Conservation (phyloP, 345 rosid genomes). For the Noccaea caerulescens region DNA sequence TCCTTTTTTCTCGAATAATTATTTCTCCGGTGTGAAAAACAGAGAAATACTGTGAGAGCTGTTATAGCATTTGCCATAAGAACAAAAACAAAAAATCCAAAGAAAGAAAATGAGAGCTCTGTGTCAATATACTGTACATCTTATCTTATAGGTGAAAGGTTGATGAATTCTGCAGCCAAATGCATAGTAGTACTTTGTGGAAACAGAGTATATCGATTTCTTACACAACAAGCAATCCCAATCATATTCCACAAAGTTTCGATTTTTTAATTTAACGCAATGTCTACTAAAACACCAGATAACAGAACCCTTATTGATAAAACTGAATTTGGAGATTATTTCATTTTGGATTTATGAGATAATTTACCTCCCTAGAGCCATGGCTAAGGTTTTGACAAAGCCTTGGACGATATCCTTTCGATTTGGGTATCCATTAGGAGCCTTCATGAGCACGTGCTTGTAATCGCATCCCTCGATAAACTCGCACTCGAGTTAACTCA, state of each 20-base stretch:
- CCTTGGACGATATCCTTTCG: conserved; percentile 48
- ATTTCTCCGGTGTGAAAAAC: conserved; percentile 36
- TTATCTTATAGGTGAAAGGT: conserved; percentile 44
- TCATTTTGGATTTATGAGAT: background rate
- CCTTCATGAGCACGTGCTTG: conserved; percentile 51
- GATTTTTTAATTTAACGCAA: background rate
- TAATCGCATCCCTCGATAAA: conserved; percentile 56
- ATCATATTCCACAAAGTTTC: conserved; percentile 26
- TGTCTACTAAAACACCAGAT: conserved; percentile 1
- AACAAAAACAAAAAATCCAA: too few species aligned
- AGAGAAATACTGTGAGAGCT: too few species aligned
- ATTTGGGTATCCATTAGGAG: conserved; percentile 53
- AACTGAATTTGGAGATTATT: background rate
- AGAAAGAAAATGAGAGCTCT: too few species aligned
- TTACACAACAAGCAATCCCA: conserved; percentile 35
- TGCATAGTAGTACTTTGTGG: conserved; percentile 55
- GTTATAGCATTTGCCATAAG: too few species aligned
- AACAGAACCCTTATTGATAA: background rate
- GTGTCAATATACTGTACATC: too few species aligned
- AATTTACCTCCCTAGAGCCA: conserved; percentile 48
- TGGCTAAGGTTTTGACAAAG: conserved; percentile 48
- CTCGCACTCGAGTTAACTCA: conserved; percentile 40
- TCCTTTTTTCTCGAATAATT: background rate
- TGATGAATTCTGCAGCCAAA: conserved; percentile 51
- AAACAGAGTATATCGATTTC: conserved; percentile 56